A percentile compares a stretch with the other conserved stretches of the same genome.
These are phyloP conservation scores for Debaryomycetaceae sp. DNA, from an alignment of 1,139 yeast genomes.

Conservation along the genomic window DNA sequence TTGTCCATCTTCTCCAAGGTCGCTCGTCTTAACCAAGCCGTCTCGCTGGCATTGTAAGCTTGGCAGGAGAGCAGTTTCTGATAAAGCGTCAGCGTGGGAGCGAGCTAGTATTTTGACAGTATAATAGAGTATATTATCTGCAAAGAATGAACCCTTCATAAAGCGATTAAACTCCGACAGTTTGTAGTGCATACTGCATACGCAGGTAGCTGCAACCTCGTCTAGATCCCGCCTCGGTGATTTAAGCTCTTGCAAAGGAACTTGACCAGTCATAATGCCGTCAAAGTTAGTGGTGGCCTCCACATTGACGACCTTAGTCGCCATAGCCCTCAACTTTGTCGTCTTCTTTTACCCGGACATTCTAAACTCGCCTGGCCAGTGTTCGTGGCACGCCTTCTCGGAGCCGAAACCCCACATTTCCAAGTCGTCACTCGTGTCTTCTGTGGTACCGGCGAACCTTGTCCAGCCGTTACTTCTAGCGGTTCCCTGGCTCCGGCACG, in stretches of 20 bases:
- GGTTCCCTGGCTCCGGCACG: conserved; percentile 17
- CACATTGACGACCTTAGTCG: conserved; percentile 18
- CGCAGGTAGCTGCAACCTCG: too few relatives aligned
- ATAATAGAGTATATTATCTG: too few relatives aligned
- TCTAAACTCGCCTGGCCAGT: conserved; percentile 30
- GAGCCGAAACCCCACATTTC: conserved; percentile 1
- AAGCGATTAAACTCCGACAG: too few relatives aligned
- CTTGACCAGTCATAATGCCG: too few relatives aligned
- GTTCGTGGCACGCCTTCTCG: conserved; percentile 45
- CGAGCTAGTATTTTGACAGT: too few relatives aligned
- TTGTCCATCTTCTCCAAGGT: conserved; percentile 79
- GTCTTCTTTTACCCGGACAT: conserved; percentile 69
- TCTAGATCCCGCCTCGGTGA: too few relatives aligned
- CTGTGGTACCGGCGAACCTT: conserved; percentile 9
- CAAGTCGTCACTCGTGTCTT: conserved; percentile 6
- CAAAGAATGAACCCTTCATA: too few relatives aligned
- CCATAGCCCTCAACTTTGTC: conserved; percentile 42
- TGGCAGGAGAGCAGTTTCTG: too few relatives aligned
- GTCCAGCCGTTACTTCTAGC: conserved; percentile 13
- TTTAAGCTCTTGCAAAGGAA: too few relatives aligned
- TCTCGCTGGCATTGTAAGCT: conserved; percentile 66
- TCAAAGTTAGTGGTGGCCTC: conserved; percentile 1
- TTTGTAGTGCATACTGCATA: too few relatives aligned
- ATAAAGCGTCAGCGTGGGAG: too few relatives aligned
- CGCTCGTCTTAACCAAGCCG: conserved; percentile 78